phyloP scores from a whole-genome alignment of 768 basidiomycete genomes.

The Phanerochaete sordida region DNA sequence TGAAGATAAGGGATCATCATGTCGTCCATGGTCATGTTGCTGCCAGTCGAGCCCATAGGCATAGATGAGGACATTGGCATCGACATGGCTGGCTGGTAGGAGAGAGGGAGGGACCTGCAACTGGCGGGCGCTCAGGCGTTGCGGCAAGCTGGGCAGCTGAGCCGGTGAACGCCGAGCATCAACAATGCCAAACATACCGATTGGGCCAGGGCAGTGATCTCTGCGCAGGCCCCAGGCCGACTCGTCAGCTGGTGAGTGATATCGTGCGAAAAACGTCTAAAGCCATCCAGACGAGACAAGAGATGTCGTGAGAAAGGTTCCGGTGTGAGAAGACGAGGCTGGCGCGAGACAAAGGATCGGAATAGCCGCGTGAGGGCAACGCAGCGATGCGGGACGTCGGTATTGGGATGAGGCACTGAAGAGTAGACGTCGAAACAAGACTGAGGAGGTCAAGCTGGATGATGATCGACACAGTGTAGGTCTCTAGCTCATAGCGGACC shows the following conservation, averaged over 20 bases:
- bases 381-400: no score
- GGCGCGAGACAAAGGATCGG: no score
- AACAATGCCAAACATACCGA: constrained; percentile 7
- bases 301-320: neutral
- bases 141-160: neutral
- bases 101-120: neutral
- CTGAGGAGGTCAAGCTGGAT: neutral
- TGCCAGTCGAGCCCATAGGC: neutral
- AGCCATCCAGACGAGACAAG: neutral
- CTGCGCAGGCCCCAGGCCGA: no score
- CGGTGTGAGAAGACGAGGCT: no score
- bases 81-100: constrained; percentile 1
- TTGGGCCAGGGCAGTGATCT: no score
- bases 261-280: neutral
- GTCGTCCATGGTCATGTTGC: constrained; percentile 6
- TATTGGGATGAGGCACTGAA: no score
- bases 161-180: constrained; percentile 6
- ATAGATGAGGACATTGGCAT: constrained; percentile 4
- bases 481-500: neutral
- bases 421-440: no score
- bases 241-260: neutral
- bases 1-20: constrained; percentile 57
- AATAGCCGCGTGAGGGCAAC: no score
- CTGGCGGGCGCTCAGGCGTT: neutral
- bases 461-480: neutral